These are phyloP conservation scores for Pseudocercospora vitis DNA, from an alignment of 2,329 filamentous ascomycete species.

Conservation along the genomic window DNA sequence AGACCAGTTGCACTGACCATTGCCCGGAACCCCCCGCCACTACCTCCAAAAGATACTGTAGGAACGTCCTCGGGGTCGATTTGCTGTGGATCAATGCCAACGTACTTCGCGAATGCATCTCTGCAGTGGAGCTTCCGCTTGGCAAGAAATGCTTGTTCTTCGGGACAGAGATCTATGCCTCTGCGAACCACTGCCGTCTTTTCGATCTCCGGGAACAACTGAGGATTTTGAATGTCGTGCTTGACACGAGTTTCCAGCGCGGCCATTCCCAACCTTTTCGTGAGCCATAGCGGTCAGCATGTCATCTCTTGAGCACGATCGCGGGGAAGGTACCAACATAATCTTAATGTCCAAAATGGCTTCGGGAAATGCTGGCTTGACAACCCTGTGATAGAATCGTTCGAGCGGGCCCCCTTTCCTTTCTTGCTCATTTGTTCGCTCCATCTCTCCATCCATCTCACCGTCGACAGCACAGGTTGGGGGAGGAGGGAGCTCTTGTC, in stretches of 20 bases:
- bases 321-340: conserved; percentile 13
- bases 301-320: neutral
- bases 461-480: conserved; percentile 15
- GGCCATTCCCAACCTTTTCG: conserved; percentile 23
- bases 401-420: conserved; percentile 22
- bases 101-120: conserved; percentile 36
- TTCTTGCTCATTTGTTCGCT: neutral
- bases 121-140: conserved; percentile 28
- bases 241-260: conserved; percentile 31
- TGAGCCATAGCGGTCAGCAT: neutral
- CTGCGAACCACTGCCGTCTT: conserved; percentile 33
- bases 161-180: conserved; percentile 33
- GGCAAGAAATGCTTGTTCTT: conserved; percentile 33
- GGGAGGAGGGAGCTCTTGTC: conserved; percentile 16
- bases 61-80: conserved; percentile 38
- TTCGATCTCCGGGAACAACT: conserved; percentile 34
- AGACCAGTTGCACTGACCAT: conserved; percentile 24
- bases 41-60: conserved; percentile 35
- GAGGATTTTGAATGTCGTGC: conserved; percentile 32
- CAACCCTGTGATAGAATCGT: conserved; percentile 27
- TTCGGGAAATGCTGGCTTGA: conserved; percentile 32
- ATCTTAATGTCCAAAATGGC: conserved; percentile 34
- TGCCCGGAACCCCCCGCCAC: conserved; percentile 37
- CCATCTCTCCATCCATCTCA: conserved; percentile 20
- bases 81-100: conserved; percentile 31